These are phyloP conservation scores for Anthostomella pinea DNA, from an alignment of 2,329 filamentous ascomycete species.

Conservation along the genomic window DNA sequence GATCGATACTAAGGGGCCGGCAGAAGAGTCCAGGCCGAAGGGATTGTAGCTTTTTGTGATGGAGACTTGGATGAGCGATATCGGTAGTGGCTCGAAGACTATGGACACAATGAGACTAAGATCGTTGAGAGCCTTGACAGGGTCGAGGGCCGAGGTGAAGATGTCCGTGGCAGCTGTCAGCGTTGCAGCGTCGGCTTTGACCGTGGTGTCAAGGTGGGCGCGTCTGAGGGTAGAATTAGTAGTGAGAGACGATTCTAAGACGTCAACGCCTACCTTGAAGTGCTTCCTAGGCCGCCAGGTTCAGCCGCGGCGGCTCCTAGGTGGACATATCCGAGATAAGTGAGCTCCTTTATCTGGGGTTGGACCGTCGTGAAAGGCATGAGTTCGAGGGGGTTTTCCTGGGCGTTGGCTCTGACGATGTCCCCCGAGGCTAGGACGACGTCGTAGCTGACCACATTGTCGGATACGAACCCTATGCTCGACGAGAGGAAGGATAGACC, in stretches of 20 bases:
- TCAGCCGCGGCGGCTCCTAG: too few species aligned
- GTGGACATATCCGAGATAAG: too few species aligned
- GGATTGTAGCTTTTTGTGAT: too few species aligned
- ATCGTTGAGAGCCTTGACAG: background rate
- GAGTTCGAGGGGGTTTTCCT: background rate
- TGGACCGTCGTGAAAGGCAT: background rate
- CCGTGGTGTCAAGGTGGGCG: slow-evolving; percentile 12
- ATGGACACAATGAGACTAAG: background rate
- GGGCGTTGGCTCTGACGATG: background rate
- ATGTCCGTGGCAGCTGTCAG: slow-evolving; percentile 10
- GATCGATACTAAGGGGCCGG: too few species aligned
- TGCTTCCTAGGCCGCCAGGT: too few species aligned
- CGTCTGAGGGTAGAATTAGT: too few species aligned
- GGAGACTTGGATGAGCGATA: too few species aligned
- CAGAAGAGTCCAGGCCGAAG: too few species aligned
- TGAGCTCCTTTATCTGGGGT: too few species aligned
- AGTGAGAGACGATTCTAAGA: too few species aligned
- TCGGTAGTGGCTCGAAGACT: background rate
- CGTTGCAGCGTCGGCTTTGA: slow-evolving; percentile 13
- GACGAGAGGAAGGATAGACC: background rate
- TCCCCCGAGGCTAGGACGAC: background rate
- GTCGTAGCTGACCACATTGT: background rate
- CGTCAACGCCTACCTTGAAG: slow-evolving; percentile 12
- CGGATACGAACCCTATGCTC: background rate
- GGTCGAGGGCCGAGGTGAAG: background rate